These are phyloP conservation scores for Gossypium raimondii DNA, from an alignment of 345 rosid species.

Conservation along the genomic window DNA sequence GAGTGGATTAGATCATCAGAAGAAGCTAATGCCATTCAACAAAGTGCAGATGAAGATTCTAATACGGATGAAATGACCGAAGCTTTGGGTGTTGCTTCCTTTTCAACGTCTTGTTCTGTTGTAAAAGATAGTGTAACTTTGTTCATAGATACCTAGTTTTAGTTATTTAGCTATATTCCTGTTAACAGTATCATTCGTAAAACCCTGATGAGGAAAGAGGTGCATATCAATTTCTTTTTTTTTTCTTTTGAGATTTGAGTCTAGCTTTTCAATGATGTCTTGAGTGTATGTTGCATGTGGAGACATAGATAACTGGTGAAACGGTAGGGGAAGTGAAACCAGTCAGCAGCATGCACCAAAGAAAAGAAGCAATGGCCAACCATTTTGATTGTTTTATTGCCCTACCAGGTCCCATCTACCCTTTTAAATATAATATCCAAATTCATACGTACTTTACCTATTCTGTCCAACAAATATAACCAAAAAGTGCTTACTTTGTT, in stretches of 20 bases:
- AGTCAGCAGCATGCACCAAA: conserved; percentile 68
- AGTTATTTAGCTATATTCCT: not conserved
- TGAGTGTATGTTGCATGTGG: not conserved
- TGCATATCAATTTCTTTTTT: not conserved
- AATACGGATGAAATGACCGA: too few relatives aligned
- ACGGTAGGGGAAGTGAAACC: conserved; percentile 62
- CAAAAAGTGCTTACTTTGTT: too few relatives aligned
- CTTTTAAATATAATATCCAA: too few relatives aligned
- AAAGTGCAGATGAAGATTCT: too few relatives aligned
- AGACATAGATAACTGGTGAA: conserved; percentile 29
- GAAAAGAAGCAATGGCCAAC: conserved; percentile 79
- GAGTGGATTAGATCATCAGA: too few relatives aligned
- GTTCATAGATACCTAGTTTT: too few relatives aligned
- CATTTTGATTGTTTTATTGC: conserved; percentile 75
- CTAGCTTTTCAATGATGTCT: not conserved
- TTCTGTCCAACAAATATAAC: too few relatives aligned
- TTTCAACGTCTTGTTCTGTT: too few relatives aligned
- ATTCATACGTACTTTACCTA: too few relatives aligned
- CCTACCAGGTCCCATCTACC: conserved; percentile 45
- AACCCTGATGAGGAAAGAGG: conserved; percentile 89
- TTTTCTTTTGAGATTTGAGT: not conserved
- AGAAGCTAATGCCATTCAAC: too few relatives aligned
- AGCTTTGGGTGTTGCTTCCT: too few relatives aligned
- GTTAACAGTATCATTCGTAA: conserved; percentile 66
- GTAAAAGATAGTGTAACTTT: too few relatives aligned